phyloP scores from a whole-genome alignment of 139 green algal species.

The Volvox africanus region DNA sequence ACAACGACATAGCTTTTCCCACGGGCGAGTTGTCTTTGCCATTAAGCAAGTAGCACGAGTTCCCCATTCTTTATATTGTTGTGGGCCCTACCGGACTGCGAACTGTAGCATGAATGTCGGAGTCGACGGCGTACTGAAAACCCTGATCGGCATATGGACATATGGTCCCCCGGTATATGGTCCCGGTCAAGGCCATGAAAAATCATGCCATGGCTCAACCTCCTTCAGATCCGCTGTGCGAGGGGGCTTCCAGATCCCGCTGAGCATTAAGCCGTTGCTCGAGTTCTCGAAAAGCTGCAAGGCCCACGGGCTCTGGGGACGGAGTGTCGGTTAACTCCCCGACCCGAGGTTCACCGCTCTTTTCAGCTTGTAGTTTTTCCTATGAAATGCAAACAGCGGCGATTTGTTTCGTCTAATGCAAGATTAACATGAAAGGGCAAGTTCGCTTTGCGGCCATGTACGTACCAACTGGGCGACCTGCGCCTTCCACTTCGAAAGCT shows the following conservation, averaged over 20 bases:
- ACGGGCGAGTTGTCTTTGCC: too few relatives aligned
- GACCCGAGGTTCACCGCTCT: neutral
- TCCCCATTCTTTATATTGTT: too few relatives aligned
- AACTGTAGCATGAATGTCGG: too few relatives aligned
- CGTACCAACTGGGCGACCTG: neutral
- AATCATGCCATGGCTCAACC: neutral
- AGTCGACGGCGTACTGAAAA: too few relatives aligned
- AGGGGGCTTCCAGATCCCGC: neutral
- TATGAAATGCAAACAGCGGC: neutral
- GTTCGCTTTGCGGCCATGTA: neutral
- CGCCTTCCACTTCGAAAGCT: slow-evolving; percentile 5
- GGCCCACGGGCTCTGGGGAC: neutral
- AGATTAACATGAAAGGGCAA: too few relatives aligned
- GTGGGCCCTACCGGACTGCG: too few relatives aligned
- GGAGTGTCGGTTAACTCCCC: neutral
- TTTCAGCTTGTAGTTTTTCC: neutral
- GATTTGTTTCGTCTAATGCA: too few relatives aligned
- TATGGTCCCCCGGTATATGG: too few relatives aligned
- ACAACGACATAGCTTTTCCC: too few relatives aligned
- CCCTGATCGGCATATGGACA: too few relatives aligned
- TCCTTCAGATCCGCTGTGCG: neutral
- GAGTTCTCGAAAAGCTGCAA: slow-evolving; percentile 16
- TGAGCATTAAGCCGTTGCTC: neutral
- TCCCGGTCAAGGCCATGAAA: too few relatives aligned
- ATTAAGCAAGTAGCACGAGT: too few relatives aligned